Percentiles rank a stretch among this genome's conserved stretches.
Evolutionary conservation across 495 filamentous ascomycete genomes (phyloP).

Genomic region (Podospora fimiseda): DNA sequence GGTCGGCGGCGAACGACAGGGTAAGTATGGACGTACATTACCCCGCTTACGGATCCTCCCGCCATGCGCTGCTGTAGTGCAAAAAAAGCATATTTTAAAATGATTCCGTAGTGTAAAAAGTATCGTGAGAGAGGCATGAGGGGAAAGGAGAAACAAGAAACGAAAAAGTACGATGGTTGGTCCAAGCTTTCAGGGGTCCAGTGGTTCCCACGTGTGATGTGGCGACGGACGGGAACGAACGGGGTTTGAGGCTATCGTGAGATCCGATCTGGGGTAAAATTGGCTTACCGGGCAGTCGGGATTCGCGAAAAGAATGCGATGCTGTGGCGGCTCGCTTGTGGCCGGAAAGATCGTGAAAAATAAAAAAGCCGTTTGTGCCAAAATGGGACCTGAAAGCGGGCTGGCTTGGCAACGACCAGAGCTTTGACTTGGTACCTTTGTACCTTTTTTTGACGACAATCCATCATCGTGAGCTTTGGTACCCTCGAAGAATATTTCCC

Average conservation of each 20-base stretch:
- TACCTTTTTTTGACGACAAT: conserved; percentile 5
- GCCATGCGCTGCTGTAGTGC: neutral
- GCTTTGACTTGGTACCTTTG: neutral
- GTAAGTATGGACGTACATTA: no score
- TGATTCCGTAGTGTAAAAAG: neutral
- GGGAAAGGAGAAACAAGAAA: neutral
- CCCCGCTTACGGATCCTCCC: neutral
- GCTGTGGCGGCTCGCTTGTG: conserved; percentile 6
- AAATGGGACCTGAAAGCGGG: neutral
- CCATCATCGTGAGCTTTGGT: conserved; percentile 3
- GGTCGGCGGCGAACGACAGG: no score
- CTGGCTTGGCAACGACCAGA: neutral
- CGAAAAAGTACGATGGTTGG: neutral
- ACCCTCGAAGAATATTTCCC: no score
- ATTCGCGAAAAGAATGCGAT: conserved; percentile 5
- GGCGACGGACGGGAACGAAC: no score
- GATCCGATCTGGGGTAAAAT: conserved; percentile 5
- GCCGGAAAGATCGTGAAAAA: neutral
- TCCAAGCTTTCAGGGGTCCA: conserved; percentile 8
- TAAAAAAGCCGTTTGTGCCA: neutral
- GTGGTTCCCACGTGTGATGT: neutral
- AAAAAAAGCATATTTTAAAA: neutral
- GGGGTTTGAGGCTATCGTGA: conserved; percentile 19
- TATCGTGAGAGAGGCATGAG: neutral
- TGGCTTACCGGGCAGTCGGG: conserved; percentile 9